Conservation (phyloP, 2,329 filamentous ascomycete species). For the Cryphonectria carpinicola region DNA sequence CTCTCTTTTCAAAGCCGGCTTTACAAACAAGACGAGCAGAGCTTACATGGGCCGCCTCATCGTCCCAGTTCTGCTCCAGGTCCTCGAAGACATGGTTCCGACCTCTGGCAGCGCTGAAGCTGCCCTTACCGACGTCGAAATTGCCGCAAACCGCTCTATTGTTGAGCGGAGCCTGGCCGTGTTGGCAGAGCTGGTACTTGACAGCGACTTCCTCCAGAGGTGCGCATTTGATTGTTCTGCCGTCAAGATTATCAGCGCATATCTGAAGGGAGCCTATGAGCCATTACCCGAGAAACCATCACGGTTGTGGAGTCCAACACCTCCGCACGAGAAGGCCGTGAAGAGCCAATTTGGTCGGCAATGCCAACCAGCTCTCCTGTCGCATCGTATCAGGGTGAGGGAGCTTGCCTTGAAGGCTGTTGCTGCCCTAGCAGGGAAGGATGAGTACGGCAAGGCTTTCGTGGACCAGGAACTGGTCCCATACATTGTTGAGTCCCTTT, state of each 20-base stretch:
- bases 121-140: constrained; percentile 42
- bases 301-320: constrained; percentile 43
- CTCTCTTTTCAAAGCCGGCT: constrained; percentile 68
- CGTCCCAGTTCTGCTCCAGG: constrained; percentile 69
- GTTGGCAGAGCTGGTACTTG: constrained; percentile 76
- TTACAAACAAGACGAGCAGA: constrained; percentile 67
- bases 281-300: constrained; percentile 42
- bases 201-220: constrained; percentile 79
- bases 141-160: constrained; percentile 53
- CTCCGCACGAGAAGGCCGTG: constrained; percentile 27
- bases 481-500: constrained; percentile 82
- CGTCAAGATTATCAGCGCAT: constrained; percentile 49
- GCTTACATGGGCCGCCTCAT: constrained; percentile 68
- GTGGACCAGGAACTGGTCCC: constrained; percentile 80
- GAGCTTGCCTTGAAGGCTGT: constrained; percentile 78
- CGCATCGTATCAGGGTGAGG: constrained; percentile 75
- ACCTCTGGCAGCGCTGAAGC: constrained; percentile 43
- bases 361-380: constrained; percentile 63
- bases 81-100: constrained; percentile 58
- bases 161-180: constrained; percentile 75
- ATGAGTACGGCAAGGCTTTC: constrained; percentile 80
- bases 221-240: constrained; percentile 72
- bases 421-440: constrained; percentile 80
- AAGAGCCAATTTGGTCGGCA: constrained; percentile 58
- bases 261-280: constrained; percentile 57